phyloP scores from a whole-genome alignment of 441 rosid genomes.

The Erodium texanum region DNA sequence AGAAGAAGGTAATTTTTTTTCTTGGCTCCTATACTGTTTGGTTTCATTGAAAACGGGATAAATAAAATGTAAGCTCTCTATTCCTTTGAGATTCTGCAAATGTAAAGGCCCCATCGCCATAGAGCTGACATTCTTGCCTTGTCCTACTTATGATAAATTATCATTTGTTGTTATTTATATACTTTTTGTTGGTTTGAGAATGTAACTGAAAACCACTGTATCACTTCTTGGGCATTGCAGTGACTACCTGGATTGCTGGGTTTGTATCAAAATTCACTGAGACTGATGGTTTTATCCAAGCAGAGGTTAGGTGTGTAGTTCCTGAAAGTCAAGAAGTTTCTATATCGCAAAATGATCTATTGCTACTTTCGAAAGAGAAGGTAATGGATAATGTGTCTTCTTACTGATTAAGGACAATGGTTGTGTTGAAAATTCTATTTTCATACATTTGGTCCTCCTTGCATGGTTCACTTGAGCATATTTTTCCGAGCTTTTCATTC shows the following conservation, averaged over 20 bases:
- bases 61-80: background rate
- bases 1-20: constrained; percentile 50
- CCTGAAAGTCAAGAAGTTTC: constrained; percentile 34
- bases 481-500: background rate
- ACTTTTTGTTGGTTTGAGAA: constrained; percentile 3
- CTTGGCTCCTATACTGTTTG: constrained; percentile 8
- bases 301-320: constrained; percentile 48
- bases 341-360: constrained; percentile 65
- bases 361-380: constrained; percentile 69
- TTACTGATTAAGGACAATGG: background rate
- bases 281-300: constrained; percentile 57
- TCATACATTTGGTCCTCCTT: background rate
- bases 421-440: background rate
- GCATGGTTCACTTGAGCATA: background rate
- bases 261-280: constrained; percentile 60
- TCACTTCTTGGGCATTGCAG: constrained; percentile 28
- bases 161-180: background rate
- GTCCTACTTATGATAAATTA: no score
- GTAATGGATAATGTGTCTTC: constrained; percentile 25
- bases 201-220: background rate
- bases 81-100: background rate
- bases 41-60: constrained; percentile 1
- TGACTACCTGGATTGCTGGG: constrained; percentile 48
- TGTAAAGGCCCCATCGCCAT: no score
- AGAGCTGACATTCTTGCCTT: no score